A percentile compares a stretch with the other conserved stretches of the same genome.
Evolutionary conservation across 352 stramenopile species (phyloP).

Genomic region (Phytophthora crassamura): DNA sequence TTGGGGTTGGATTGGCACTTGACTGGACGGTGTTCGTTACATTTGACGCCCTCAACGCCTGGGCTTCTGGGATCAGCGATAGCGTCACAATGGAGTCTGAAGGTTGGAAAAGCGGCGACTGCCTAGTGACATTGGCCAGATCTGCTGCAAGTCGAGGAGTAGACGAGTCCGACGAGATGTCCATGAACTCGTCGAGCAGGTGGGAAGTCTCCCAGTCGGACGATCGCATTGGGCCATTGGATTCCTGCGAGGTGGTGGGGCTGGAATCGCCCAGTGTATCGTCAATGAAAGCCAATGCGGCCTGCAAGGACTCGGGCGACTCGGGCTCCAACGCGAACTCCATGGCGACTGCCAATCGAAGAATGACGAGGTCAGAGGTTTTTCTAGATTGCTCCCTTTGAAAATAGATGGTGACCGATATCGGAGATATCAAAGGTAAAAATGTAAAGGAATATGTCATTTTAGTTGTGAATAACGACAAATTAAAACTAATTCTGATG

Average conservation of each 20-base stretch:
- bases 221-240: background rate
- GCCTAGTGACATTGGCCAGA: background rate
- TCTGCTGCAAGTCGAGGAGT: slow-evolving; percentile 4
- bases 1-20: background rate
- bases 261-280: slow-evolving; percentile 11
- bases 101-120: background rate
- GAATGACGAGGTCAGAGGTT: slow-evolving; percentile 12
- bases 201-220: slow-evolving; percentile 14
- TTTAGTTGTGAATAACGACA: no score
- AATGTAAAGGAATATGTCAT: no score
- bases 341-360: slow-evolving; percentile 5
- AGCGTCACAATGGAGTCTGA: background rate
- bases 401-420: background rate
- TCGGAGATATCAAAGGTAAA: background rate
- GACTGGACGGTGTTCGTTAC: background rate
- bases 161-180: slow-evolving; percentile 12
- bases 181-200: slow-evolving; percentile 15
- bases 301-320: slow-evolving; percentile 26
- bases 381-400: background rate
- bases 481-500: no score
- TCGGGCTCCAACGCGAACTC: slow-evolving; percentile 23
- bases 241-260: background rate
- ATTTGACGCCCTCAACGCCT: background rate
- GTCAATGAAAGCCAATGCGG: slow-evolving; percentile 28
- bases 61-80: background rate